phyloP scores from a whole-genome alignment of 1,284 basidiomycete genomes.

The Sanghuangporus baumii region DNA sequence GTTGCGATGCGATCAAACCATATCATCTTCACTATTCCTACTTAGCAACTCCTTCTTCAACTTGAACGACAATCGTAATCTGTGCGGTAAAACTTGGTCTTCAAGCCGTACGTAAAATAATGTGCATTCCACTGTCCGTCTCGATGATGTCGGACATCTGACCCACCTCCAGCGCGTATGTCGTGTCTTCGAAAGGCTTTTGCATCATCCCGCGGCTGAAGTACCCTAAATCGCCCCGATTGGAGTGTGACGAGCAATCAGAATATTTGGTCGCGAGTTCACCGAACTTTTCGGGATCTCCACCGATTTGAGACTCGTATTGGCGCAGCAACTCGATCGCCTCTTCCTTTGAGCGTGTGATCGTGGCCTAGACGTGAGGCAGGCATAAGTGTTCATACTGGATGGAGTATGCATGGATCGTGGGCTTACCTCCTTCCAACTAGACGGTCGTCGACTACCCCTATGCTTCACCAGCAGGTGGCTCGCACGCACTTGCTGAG shows the following conservation, averaged over 20 bases:
- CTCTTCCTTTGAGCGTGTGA: slow-evolving; percentile 88
- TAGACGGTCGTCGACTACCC: slow-evolving; percentile 81
- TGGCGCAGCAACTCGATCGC: slow-evolving; percentile 73
- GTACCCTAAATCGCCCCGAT: slow-evolving; percentile 81
- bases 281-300: slow-evolving; percentile 62
- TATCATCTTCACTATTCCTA: too few species aligned
- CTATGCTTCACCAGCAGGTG: slow-evolving; percentile 94
- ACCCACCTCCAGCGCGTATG: slow-evolving; percentile 77
- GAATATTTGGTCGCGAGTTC: slow-evolving; percentile 72
- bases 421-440: slow-evolving; percentile 83
- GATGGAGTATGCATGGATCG: not conserved
- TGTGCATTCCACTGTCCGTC: slow-evolving; percentile 94
- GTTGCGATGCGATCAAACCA: too few species aligned
- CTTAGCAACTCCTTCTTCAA: too few species aligned
- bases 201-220: slow-evolving; percentile 94
- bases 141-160: slow-evolving; percentile 84
- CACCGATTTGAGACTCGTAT: slow-evolving; percentile 57
- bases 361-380: slow-evolving; percentile 47
- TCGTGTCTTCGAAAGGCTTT: slow-evolving; percentile 92
- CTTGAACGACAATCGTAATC: too few species aligned
- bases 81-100: not conserved
- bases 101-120: slow-evolving; percentile 87
- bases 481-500: slow-evolving; percentile 80
- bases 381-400: not conserved
- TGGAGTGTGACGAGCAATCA: slow-evolving; percentile 82